Evolutionary conservation across 176 grass and related monocot species (phyloP).

Genomic region (Ampelocalamus luodianensis): DNA sequence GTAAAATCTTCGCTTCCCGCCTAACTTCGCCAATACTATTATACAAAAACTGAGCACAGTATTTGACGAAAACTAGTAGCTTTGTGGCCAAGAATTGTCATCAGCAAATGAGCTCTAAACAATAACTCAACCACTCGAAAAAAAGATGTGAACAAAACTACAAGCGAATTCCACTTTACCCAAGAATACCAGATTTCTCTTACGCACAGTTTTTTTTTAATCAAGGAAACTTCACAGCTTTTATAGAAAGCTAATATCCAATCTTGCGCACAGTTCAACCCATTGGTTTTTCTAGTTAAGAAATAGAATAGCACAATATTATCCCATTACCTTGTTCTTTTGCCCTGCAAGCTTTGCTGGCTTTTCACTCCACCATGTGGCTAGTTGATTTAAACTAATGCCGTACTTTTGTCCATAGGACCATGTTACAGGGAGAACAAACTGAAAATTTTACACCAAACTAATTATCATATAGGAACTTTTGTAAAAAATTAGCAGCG

Average conservation of each 20-base stretch:
- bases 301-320: background rate
- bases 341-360: constrained; percentile 85
- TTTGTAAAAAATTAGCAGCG: background rate
- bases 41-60: background rate
- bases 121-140: background rate
- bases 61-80: background rate
- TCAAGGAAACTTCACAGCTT: too few relatives aligned
- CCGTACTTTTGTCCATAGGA: constrained; percentile 74
- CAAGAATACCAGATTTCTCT: background rate
- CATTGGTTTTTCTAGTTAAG: background rate
- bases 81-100: background rate
- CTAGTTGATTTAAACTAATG: constrained; percentile 76
- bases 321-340: constrained; percentile 70
- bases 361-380: constrained; percentile 89
- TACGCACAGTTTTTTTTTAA: background rate
- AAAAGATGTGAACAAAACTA: background rate
- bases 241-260: too few relatives aligned
- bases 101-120: background rate
- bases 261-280: background rate
- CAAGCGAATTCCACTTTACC: background rate
- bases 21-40: background rate
- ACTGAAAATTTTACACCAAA: constrained; percentile 52
- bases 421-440: constrained; percentile 96
- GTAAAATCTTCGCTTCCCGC: background rate
- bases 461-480: background rate